Percentiles rank a stretch among this genome's conserved stretches.
Conservation (phyloP, 2,329 filamentous ascomycete genomes). For the Alternaria solani region DNA sequence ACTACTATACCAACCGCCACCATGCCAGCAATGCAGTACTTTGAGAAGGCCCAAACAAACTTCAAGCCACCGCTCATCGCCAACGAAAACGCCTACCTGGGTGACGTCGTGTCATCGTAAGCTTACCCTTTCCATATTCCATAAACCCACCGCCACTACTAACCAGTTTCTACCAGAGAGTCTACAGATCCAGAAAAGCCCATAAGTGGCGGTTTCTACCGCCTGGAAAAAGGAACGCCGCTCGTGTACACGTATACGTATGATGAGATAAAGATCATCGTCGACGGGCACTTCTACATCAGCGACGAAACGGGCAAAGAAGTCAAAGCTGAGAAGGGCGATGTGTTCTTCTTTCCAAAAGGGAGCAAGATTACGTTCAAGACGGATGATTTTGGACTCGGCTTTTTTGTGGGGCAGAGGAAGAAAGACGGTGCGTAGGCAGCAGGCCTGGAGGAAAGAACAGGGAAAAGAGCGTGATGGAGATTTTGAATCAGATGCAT, state of each 20-base stretch:
- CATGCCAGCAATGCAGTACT: conserved; percentile 58
- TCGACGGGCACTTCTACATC: conserved; percentile 73
- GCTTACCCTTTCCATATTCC: conserved; percentile 3
- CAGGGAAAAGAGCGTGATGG: not conserved
- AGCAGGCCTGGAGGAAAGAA: not conserved
- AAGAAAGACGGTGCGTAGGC: conserved; percentile 36
- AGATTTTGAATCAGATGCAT: not conserved
- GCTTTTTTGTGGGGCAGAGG: conserved; percentile 61
- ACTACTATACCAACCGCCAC: not conserved
- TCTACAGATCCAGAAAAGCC: conserved; percentile 65
- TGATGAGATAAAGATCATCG: conserved; percentile 77
- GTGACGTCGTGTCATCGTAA: conserved; percentile 67
- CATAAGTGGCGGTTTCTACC: conserved; percentile 71
- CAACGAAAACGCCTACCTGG: conserved; percentile 73
- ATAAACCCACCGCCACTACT: not conserved
- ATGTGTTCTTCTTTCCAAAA: conserved; percentile 74
- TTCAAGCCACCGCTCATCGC: conserved; percentile 72
- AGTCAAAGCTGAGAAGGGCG: conserved; percentile 67
- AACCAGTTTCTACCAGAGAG: conserved; percentile 51
- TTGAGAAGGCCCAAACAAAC: conserved; percentile 64
- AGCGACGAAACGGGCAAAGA: conserved; percentile 68
- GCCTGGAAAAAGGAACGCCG: conserved; percentile 71
- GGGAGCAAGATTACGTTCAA: conserved; percentile 72
- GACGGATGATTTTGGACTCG: conserved; percentile 67
- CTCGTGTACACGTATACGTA: conserved; percentile 75